phyloP scores from a whole-genome alignment of 306 rosid genomes.

The Biancaea sappan region DNA sequence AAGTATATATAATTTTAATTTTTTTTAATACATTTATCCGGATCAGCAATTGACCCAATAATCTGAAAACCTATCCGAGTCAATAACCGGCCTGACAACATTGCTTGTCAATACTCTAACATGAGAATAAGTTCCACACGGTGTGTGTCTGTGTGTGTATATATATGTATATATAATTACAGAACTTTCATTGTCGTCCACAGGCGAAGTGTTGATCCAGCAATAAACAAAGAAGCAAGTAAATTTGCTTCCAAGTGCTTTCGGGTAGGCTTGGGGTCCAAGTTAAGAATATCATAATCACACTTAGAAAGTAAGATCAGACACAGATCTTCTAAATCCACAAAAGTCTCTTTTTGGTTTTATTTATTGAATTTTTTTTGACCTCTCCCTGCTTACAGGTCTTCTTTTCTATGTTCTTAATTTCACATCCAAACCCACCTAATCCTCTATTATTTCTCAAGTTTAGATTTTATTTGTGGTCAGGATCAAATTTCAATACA shows the following conservation, averaged over 20 bases:
- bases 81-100: too few relatives aligned
- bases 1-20: too few relatives aligned
- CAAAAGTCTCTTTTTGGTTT: constrained; percentile 32
- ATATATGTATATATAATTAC: background rate
- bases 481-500: background rate
- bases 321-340: constrained; percentile 56
- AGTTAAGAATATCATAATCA: constrained; percentile 37
- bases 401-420: background rate
- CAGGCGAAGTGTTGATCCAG: constrained; percentile 26
- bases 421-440: constrained; percentile 23
- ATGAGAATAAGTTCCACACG: too few relatives aligned
- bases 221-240: constrained; percentile 16
- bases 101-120: background rate
- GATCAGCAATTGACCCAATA: too few relatives aligned
- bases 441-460: constrained; percentile 3
- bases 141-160: too few relatives aligned
- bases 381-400: constrained; percentile 8
- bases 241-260: constrained; percentile 34
- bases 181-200: constrained; percentile 17
- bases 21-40: too few relatives aligned
- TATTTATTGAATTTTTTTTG: constrained; percentile 31
- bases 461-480: constrained; percentile 1
- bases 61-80: too few relatives aligned
- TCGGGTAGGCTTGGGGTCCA: constrained; percentile 46
- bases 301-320: constrained; percentile 9